A percentile compares a stretch with the other conserved stretches of the same genome.
phyloP scores from a whole-genome alignment of 352 stramenopile genomes.

The Phytophthora constricta region DNA sequence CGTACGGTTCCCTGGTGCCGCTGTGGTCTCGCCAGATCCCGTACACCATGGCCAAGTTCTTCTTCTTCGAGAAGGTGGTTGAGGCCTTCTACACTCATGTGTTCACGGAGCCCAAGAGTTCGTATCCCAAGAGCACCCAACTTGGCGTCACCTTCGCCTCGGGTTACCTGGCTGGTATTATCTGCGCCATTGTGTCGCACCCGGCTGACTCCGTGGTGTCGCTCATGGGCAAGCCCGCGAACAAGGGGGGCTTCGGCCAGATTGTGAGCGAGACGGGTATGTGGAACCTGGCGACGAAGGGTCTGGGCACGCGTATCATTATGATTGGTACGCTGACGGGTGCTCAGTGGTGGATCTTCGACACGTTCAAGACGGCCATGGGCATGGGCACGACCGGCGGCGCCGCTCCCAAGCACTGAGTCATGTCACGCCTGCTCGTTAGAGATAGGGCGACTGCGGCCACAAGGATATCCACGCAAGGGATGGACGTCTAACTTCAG shows the following conservation, averaged over 20 bases:
- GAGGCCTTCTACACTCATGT: constrained; percentile 82
- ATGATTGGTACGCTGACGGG: constrained; percentile 95
- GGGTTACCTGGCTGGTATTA: constrained; percentile 98
- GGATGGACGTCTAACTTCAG: too few species aligned
- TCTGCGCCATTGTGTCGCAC: constrained; percentile 98
- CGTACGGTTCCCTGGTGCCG: constrained; percentile 87
- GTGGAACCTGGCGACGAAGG: constrained; percentile 75
- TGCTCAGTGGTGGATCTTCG: constrained; percentile 96
- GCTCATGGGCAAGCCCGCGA: constrained; percentile 91
- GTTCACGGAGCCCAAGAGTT: constrained; percentile 86
- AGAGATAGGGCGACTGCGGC: background rate
- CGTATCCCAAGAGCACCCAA: constrained; percentile 91
- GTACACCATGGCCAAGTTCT: constrained; percentile 99
- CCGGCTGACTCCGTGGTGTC: constrained; percentile 98
- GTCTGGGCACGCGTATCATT: constrained; percentile 91
- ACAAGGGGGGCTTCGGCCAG: constrained; percentile 79
- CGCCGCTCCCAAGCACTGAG: constrained; percentile 48
- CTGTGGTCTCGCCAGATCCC: constrained; percentile 92
- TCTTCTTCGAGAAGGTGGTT: constrained; percentile 93
- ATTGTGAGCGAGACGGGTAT: constrained; percentile 75
- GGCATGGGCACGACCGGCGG: constrained; percentile 88
- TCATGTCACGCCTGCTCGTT: constrained; percentile 2
- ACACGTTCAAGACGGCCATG: constrained; percentile 91
- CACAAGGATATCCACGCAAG: too few species aligned
- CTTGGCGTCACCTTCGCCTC: constrained; percentile 95